A percentile compares a stretch with the other conserved stretches of the same genome.
Evolutionary conservation across 73 alveolate genomes (phyloP).

Genomic region (Paramecium sonneborni): DNA sequence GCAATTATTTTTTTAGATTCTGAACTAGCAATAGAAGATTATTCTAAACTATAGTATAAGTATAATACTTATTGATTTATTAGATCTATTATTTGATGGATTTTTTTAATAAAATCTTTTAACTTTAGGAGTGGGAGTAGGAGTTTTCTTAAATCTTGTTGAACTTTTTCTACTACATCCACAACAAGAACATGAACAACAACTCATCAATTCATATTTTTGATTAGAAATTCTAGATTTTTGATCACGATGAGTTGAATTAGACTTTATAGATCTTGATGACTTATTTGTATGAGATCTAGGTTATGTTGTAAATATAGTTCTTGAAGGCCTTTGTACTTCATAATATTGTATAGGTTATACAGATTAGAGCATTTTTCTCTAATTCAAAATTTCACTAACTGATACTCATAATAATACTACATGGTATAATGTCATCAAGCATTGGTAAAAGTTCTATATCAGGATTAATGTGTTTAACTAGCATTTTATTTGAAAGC

Average conservation of each 20-base stretch:
- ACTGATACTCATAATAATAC: neutral
- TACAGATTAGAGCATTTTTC: neutral
- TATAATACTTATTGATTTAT: neutral
- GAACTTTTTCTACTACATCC: slow-evolving; percentile 20
- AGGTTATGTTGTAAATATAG: neutral
- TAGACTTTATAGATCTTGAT: neutral
- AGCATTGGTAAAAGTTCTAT: neutral
- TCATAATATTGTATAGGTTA: neutral
- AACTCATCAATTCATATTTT: slow-evolving; percentile 15
- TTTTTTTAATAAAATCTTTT: neutral
- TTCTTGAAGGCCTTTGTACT: neutral
- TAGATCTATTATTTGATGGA: neutral
- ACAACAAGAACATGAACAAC: slow-evolving; percentile 8
- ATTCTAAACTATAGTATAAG: neutral
- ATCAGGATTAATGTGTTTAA: neutral
- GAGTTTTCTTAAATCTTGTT: neutral
- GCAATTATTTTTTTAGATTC: neutral
- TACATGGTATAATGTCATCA: slow-evolving; percentile 42
- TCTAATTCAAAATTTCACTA: slow-evolving; percentile 25
- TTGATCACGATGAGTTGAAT: neutral
- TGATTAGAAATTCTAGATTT: neutral
- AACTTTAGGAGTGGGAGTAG: slow-evolving; percentile 12
- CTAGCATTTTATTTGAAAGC: slow-evolving; percentile 10
- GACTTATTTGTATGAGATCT: slow-evolving; percentile 35
- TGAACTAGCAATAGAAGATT: neutral